These are phyloP conservation scores for Rhynchospora tenuis DNA, from an alignment of 176 grass and related monocot genomes.

Conservation along the genomic window DNA sequence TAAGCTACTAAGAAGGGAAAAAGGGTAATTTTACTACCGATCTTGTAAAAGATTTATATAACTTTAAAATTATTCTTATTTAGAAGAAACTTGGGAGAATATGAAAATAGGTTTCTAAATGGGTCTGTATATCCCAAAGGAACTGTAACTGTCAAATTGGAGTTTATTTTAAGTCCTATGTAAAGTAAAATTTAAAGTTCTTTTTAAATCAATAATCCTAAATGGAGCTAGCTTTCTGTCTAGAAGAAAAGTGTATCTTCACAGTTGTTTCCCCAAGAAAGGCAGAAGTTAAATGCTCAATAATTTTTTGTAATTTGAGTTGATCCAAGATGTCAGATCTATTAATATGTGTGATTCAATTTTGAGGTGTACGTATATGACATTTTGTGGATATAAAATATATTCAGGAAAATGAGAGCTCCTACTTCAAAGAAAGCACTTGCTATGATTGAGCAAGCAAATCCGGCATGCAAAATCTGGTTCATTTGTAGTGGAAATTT, in stretches of 20 bases:
- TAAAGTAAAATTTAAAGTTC: neutral
- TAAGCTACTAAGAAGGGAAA: neutral
- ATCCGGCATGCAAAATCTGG: conserved; percentile 54
- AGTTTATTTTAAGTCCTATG: neutral
- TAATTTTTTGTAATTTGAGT: conserved; percentile 1
- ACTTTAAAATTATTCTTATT: neutral
- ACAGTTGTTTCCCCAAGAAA: neutral
- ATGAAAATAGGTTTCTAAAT: neutral
- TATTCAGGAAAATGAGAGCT: conserved; percentile 49
- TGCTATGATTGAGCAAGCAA: conserved; percentile 28
- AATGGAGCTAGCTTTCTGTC: neutral
- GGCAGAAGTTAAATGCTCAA: neutral
- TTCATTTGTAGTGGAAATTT: conserved; percentile 45
- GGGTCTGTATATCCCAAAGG: neutral
- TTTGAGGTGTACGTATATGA: neutral
- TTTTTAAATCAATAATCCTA: neutral
- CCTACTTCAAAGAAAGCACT: conserved; percentile 47
- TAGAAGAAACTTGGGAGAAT: neutral
- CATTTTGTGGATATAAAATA: conserved; percentile 11
- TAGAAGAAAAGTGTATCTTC: neutral
- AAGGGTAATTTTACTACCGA: neutral
- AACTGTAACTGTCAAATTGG: neutral
- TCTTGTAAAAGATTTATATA: neutral
- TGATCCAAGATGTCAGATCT: neutral
- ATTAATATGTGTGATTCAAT: neutral